Conservation (phyloP, 1,284 basidiomycete species). For the Hemileia vastatrix region DNA sequence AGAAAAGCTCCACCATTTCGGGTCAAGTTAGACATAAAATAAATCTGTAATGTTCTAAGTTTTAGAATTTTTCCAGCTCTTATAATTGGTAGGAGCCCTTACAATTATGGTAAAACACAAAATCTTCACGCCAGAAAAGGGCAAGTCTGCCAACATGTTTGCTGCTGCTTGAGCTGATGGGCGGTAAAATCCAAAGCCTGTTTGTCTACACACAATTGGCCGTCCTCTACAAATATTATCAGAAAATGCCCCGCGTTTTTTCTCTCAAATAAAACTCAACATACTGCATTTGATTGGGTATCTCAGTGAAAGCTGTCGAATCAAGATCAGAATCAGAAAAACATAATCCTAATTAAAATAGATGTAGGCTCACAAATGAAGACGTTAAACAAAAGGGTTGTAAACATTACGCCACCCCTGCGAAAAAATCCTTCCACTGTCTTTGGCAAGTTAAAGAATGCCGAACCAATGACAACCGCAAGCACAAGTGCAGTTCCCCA, state of each 20-base stretch:
- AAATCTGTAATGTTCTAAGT: too few relatives aligned
- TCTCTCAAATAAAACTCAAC: too few relatives aligned
- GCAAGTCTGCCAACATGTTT: slow-evolving; percentile 49
- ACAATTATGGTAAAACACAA: slow-evolving; percentile 48
- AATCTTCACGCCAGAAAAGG: slow-evolving; percentile 48
- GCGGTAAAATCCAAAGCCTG: slow-evolving; percentile 55
- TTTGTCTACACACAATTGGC: slow-evolving; percentile 55
- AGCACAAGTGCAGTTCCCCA: slow-evolving; percentile 43
- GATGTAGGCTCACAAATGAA: slow-evolving; percentile 17
- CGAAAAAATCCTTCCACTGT: slow-evolving; percentile 11
- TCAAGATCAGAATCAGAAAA: slow-evolving; percentile 56
- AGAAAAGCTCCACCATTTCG: too few relatives aligned
- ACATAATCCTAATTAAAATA: background rate
- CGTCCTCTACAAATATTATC: too few relatives aligned
- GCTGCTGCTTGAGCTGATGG: slow-evolving; percentile 48
- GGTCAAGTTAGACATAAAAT: too few relatives aligned
- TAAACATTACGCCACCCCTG: slow-evolving; percentile 57
- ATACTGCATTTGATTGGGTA: slow-evolving; percentile 34
- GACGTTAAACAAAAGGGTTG: slow-evolving; percentile 24
- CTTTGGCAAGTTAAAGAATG: slow-evolving; percentile 46
- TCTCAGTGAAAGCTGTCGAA: slow-evolving; percentile 32
- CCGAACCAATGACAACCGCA: slow-evolving; percentile 47
- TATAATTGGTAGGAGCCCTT: background rate
- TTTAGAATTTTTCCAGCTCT: background rate
- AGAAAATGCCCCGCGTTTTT: too few relatives aligned